Base-by-base conservation (phyloP, 2,329 filamentous ascomycete species). In the Hypoxylon sp. region DNA sequence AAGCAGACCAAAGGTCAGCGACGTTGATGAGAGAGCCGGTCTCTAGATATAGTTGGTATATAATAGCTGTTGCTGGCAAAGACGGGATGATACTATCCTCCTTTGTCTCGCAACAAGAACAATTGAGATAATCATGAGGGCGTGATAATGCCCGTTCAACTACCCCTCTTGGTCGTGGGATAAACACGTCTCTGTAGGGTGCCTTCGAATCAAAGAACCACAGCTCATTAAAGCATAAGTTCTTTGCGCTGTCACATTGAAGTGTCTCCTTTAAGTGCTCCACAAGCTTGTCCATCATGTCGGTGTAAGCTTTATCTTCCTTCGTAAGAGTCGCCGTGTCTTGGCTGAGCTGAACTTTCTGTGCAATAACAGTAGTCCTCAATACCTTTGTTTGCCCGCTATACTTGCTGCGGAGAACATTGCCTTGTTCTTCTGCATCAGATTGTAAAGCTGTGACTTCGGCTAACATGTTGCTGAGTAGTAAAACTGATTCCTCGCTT, bases 11-110 rank as follows among this genome's bases (percentile, higher is more conserved):
- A 51, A 96, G 78, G 81, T 97, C 93, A 33, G 88, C 91, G 53
- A 92, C 89, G 74, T 96, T 96, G 79, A 96, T 90, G 65, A 95
- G 82, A 8, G 86, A 87, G 0, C 92, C 92, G 0, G 92, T 91
- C 78, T 97, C 93, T 13, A 92, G 84, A 77, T 94, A 95, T 53
- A 96, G 82, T 73, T 92, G 91, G 76, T 95, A 96, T 26, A 96
- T 75, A 33, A 95, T 88, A 1, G 92, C 87, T 4, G 91, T 91
- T 1, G 90, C 84, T 3, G 92, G 93, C 60, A 93, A 83, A 1
- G 87, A 90, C 1, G 88, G 81, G 44, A 85, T 84, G 9, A 91
- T 80, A 0, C 85, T 84, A 22, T 82, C 84, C 46, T 81, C 76
- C 10, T 80, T 79, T 26, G 79, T 77, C 55, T 81, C 82, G 75